Evolutionary conservation across 2,329 filamentous ascomycete species (phyloP).

Genomic region (Chlorencoelia australis): DNA sequence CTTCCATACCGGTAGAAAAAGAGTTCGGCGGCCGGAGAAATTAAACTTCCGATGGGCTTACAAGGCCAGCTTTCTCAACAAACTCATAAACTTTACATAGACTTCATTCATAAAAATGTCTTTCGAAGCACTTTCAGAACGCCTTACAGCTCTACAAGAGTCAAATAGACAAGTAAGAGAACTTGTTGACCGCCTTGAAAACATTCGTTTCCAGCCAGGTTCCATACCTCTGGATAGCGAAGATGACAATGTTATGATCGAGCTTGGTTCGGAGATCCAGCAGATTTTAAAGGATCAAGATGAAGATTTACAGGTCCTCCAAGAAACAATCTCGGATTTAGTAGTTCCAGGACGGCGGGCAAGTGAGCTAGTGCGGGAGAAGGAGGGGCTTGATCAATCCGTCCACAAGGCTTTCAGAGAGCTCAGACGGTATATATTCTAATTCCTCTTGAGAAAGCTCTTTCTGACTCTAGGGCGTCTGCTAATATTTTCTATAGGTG

Average conservation of each 20-base stretch:
- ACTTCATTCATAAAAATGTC: no score
- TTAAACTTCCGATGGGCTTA: no score
- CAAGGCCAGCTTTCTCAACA: no score
- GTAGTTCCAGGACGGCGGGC: constrained; percentile 42
- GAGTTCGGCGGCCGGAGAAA: no score
- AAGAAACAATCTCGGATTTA: constrained; percentile 63
- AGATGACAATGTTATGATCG: constrained; percentile 46
- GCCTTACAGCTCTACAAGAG: constrained; percentile 50
- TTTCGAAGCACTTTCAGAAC: constrained; percentile 51
- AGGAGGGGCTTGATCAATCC: constrained; percentile 54
- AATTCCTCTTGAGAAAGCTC: background rate
- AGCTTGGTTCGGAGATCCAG: constrained; percentile 73
- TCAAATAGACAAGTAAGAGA: constrained; percentile 46
- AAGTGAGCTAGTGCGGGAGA: constrained; percentile 50
- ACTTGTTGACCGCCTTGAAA: constrained; percentile 49
- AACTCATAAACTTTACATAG: no score
- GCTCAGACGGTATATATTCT: constrained; percentile 50
- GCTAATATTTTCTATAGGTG: constrained; percentile 9
- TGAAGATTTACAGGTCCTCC: constrained; percentile 72
- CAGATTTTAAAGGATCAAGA: constrained; percentile 67
- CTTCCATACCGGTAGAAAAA: no score
- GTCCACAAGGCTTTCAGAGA: constrained; percentile 59
- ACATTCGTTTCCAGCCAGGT: constrained; percentile 48
- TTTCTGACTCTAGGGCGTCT: background rate
- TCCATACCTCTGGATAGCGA: constrained; percentile 39